A percentile compares a stretch with the other conserved stretches of the same genome.
phyloP scores from a whole-genome alignment of 2,329 filamentous ascomycete species.

The Fusarium lyarnte region DNA sequence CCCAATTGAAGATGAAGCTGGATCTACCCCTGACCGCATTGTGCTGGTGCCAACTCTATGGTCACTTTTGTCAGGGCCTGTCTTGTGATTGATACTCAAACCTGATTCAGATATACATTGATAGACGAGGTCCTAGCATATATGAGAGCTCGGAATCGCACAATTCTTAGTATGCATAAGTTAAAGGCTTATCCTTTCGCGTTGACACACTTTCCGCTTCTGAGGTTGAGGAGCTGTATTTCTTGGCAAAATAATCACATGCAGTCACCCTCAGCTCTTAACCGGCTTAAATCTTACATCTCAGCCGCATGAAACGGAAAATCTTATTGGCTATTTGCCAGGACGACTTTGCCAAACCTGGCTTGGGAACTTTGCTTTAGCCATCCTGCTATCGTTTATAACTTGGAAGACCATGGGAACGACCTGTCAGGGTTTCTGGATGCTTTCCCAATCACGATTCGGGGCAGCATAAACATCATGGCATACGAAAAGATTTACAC shows the following conservation, averaged over 20 bases:
- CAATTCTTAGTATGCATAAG: too few relatives aligned
- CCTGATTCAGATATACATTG: too few relatives aligned
- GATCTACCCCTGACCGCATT: background rate
- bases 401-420: accelerated
- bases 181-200: too few relatives aligned
- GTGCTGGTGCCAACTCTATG: background rate
- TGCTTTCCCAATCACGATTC: background rate
- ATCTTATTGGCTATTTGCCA: background rate
- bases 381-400: background rate
- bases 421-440: accelerated
- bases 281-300: background rate
- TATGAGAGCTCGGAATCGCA: too few relatives aligned
- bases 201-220: background rate
- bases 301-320: background rate
- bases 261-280: background rate
- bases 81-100: too few relatives aligned
- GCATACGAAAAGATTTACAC: accelerated
- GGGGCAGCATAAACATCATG: accelerated
- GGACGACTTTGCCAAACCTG: background rate
- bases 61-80: background rate
- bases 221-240: background rate
- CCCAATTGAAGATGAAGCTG: background rate
- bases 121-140: too few relatives aligned
- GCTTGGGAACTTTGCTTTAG: background rate
- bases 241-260: background rate